A percentile compares a stretch with the other conserved stretches of the same genome.
These are phyloP conservation scores for Penicilliopsis zonata DNA, from an alignment of 495 filamentous ascomycete species.

Conservation along the genomic window DNA sequence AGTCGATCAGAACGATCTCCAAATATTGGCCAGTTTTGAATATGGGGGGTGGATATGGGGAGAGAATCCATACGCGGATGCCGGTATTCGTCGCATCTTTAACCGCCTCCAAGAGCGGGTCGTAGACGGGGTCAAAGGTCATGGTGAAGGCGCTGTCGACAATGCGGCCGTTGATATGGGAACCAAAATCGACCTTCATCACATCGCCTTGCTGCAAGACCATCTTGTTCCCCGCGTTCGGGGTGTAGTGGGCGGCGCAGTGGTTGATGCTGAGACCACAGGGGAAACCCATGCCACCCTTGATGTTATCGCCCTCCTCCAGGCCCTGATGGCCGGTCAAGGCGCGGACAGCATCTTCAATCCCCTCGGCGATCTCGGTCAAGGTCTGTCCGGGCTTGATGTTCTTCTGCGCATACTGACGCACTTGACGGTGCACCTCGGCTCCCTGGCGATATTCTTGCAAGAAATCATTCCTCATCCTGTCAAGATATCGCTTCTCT, in stretches of 20 bases:
- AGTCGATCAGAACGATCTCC: not conserved
- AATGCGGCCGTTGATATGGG: constrained; percentile 83
- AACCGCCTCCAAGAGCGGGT: constrained; percentile 69
- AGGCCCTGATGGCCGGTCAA: constrained; percentile 68
- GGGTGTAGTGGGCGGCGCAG: constrained; percentile 80
- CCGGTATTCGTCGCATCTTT: constrained; percentile 83
- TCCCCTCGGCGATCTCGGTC: constrained; percentile 72
- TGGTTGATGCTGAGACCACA: constrained; percentile 80
- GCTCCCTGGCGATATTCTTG: constrained; percentile 79
- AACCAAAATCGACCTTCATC: constrained; percentile 88
- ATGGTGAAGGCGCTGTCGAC: constrained; percentile 91
- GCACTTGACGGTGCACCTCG: constrained; percentile 80
- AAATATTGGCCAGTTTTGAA: not conserved
- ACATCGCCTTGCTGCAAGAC: constrained; percentile 72
- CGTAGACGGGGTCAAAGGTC: constrained; percentile 75
- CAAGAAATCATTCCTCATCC: constrained; percentile 73
- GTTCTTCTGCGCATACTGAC: constrained; percentile 67
- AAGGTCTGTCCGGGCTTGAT: constrained; percentile 74
- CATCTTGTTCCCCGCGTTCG: constrained; percentile 84
- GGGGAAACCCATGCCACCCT: constrained; percentile 82
- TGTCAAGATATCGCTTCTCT: constrained; percentile 78
- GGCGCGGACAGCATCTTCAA: constrained; percentile 74
- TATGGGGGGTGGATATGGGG: not conserved
- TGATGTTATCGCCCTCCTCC: constrained; percentile 64
- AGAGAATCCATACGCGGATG: constrained; percentile 36